A percentile compares a stretch with the other conserved stretches of the same genome.
These are phyloP conservation scores for Anthoceros angustus DNA, from an alignment of 225 moss, liverwort and hornwort species.

Conservation along the genomic window DNA sequence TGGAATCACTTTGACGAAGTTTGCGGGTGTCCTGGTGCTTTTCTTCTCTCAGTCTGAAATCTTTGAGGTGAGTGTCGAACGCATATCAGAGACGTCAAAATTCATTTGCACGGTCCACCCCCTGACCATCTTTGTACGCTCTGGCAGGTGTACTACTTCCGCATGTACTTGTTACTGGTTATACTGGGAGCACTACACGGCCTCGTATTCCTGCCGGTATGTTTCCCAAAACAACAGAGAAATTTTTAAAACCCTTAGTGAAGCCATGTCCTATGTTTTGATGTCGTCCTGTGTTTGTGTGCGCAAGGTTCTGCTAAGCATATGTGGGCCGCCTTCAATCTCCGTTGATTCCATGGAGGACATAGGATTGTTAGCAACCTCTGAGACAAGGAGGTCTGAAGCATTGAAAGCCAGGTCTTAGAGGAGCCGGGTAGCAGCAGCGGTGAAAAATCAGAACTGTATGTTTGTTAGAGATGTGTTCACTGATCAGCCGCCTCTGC, in stretches of 20 bases:
- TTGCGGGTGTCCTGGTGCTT: conserved; percentile 81
- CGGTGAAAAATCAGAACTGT: too few species aligned
- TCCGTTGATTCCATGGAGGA: background rate
- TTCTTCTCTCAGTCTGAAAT: conserved; percentile 90
- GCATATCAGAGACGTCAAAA: background rate
- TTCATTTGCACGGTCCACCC: background rate
- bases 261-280: background rate
- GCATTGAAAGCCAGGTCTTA: background rate
- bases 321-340: background rate
- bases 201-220: conserved; percentile 74
- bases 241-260: too few species aligned
- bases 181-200: conserved; percentile 79
- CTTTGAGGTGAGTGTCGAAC: conserved; percentile 51
- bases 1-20: conserved; percentile 93
- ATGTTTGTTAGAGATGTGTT: too few species aligned
- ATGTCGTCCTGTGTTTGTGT: background rate
- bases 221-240: background rate
- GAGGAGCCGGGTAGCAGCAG: too few species aligned
- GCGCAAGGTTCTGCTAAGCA: background rate
- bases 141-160: conserved; percentile 81
- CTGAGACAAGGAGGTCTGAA: background rate
- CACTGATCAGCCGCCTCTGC: too few species aligned
- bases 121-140: background rate
- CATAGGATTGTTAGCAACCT: background rate
- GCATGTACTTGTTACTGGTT: conserved; percentile 81